Percentiles rank a stretch among this genome's conserved stretches.
Evolutionary conservation across 768 basidiomycete species (phyloP).

Genomic region (Suillus ampliporus): DNA sequence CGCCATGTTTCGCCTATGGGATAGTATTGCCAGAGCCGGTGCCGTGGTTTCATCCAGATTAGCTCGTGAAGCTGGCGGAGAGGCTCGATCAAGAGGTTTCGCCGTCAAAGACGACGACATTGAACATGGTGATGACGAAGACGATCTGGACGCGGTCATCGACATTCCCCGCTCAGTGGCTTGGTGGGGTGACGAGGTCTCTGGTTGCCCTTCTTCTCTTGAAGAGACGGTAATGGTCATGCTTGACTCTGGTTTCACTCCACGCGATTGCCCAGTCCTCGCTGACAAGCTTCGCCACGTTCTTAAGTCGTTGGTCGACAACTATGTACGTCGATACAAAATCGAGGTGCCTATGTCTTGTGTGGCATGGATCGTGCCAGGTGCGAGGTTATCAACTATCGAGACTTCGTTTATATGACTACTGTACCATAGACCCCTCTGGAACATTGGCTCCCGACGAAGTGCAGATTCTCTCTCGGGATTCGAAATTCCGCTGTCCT

Average conservation of each 20-base stretch:
- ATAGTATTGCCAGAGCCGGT: conserved; percentile 43
- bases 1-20: conserved; percentile 50
- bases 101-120: conserved; percentile 43
- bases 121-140: conserved; percentile 47
- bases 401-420: background rate
- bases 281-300: conserved; percentile 58
- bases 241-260: conserved; percentile 64
- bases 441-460: conserved; percentile 58
- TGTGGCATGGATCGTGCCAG: conserved; percentile 67
- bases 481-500: conserved; percentile 42
- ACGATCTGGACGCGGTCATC: conserved; percentile 30
- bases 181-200: conserved; percentile 73
- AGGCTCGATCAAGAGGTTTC: conserved; percentile 51
- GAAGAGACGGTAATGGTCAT: conserved; percentile 66
- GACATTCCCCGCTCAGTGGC: conserved; percentile 53
- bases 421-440: conserved; percentile 49
- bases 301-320: conserved; percentile 49
- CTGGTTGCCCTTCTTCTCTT: conserved; percentile 61
- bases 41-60: conserved; percentile 47
- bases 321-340: conserved; percentile 47
- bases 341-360: conserved; percentile 63
- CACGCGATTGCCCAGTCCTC: conserved; percentile 52
- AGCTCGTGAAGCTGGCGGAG: conserved; percentile 38
- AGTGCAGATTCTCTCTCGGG: conserved; percentile 60
- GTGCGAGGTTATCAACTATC: conserved; percentile 26